phyloP scores from a whole-genome alignment of 139 green algal genomes.

The Spirogloea muscicola region DNA sequence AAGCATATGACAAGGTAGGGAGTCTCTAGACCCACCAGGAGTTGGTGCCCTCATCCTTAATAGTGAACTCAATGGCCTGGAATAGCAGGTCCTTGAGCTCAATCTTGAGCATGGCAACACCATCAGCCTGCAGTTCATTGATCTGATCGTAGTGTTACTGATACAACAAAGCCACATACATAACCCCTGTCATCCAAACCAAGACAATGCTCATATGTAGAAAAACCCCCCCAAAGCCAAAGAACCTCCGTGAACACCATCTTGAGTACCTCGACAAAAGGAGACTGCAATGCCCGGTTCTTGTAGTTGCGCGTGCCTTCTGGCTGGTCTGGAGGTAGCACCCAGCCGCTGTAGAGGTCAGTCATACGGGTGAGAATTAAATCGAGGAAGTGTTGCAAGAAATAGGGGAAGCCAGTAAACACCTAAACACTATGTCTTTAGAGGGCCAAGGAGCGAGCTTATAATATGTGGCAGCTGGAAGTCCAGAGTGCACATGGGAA shows the following conservation, averaged over 20 bases:
- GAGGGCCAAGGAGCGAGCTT: background rate
- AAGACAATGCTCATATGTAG: background rate
- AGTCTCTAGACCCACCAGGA: slow-evolving; percentile 52
- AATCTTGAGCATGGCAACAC: slow-evolving; percentile 16
- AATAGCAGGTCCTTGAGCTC: slow-evolving; percentile 1
- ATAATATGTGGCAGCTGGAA: slow-evolving; percentile 17
- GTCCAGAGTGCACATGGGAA: background rate
- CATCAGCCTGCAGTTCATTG: slow-evolving; percentile 8
- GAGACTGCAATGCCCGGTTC: slow-evolving; percentile 88
- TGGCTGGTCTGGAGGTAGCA: slow-evolving; percentile 14
- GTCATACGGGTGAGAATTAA: slow-evolving; percentile 2
- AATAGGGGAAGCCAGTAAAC: background rate
- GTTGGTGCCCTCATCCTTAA: slow-evolving; percentile 84
- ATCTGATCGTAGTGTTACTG: no score
- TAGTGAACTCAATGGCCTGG: slow-evolving; percentile 67
- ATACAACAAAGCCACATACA: no score
- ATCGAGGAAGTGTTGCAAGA: background rate
- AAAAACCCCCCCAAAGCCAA: background rate
- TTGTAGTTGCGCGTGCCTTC: slow-evolving; percentile 89
- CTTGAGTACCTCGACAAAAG: slow-evolving; percentile 52
- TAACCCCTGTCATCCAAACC: no score
- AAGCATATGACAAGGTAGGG: background rate
- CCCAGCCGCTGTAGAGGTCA: slow-evolving; percentile 46
- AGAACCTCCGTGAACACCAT: background rate
- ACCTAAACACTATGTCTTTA: background rate